Evolutionary conservation across 495 filamentous ascomycete genomes (phyloP).

Genomic region (Rhypophila decipiens): DNA sequence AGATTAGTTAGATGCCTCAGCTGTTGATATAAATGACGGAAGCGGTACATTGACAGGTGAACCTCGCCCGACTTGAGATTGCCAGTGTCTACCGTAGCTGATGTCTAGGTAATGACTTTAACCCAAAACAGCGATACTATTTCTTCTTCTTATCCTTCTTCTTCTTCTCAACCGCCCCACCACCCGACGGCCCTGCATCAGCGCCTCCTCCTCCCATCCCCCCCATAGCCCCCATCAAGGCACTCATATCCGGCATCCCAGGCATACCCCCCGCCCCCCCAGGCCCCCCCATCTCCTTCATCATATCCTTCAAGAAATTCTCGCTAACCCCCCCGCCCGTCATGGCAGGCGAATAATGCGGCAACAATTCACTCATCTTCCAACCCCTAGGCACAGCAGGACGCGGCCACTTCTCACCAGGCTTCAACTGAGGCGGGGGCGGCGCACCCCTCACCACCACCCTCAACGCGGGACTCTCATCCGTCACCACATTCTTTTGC

Average conservation of each 20-base stretch:
- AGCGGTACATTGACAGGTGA: too few relatives aligned
- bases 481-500: slow-evolving; percentile 62
- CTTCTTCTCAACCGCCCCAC: slow-evolving; percentile 31
- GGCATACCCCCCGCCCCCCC: slow-evolving; percentile 31
- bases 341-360: slow-evolving; percentile 79
- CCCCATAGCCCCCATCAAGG: slow-evolving; percentile 26
- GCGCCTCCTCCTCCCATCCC: slow-evolving; percentile 18
- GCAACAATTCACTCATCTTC: slow-evolving; percentile 81
- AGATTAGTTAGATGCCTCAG: too few relatives aligned
- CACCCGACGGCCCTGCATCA: slow-evolving; percentile 15
- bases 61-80: too few relatives aligned
- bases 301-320: slow-evolving; percentile 95
- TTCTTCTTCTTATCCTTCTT: slow-evolving; percentile 47
- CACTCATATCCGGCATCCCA: slow-evolving; percentile 31
- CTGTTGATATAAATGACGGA: too few relatives aligned
- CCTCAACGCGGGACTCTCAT: slow-evolving; percentile 61
- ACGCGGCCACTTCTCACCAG: slow-evolving; percentile 57
- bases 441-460: slow-evolving; percentile 55
- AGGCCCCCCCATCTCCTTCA: slow-evolving; percentile 75
- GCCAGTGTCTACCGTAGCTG: too few relatives aligned
- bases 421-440: slow-evolving; percentile 33
- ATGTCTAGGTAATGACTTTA: too few relatives aligned
- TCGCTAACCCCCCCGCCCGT: slow-evolving; percentile 93
- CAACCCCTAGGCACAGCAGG: slow-evolving; percentile 82
- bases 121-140: too few relatives aligned